Evolutionary conservation across 768 basidiomycete species (phyloP), one percentile per base, ranked within the genome.

Genomic region (Mycena leptocephala): DNA sequence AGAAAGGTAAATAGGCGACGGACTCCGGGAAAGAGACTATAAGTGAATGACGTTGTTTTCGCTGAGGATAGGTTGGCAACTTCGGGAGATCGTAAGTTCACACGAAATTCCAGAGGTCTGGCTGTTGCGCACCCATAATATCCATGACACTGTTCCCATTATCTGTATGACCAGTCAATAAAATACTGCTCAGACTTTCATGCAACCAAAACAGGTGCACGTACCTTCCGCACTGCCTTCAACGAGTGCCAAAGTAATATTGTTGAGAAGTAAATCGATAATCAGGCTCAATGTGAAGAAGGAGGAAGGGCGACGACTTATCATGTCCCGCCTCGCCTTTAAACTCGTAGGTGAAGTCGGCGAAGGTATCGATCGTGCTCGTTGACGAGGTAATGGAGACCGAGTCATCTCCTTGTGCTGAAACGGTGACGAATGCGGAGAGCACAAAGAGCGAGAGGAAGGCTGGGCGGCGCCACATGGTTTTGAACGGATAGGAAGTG

Each of bases 401-500:
- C 58, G 58, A 10, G 58, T 59, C 58, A n/a, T 59, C 58, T 33
- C 58, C 58, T 22, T 59, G 58, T 37, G 58, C 58, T 16, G 58
- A 59, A 59, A 59, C 58, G 14, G 58, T 59, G 58, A 59, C 32
- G 32, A 59, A 22, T 37, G 58, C 20, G 26, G 33, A 59, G 58
- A 35, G 32, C 20, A 30, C 30, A 35, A 59, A 35, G 58, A 59
- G 33, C 33, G 35, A 3, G 37, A 41, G 33, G 61, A 62, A 26
- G 61, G 61, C 61, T 39, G 61, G 61, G 61, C 35, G 61, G 37
- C 14, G 35, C 61, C 61, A 62, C 61, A 62, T 62, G n/a, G 61
- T n/a, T n/a, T n/a, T 56, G 58, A 37, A 61, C 32, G 30, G 58
- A 61, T 61, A 61, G 58, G 32, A 61, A 61, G 53, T 56, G 53